Conservation (phyloP, 2,329 filamentous ascomycete genomes). For the Myotisia sp. region DNA sequence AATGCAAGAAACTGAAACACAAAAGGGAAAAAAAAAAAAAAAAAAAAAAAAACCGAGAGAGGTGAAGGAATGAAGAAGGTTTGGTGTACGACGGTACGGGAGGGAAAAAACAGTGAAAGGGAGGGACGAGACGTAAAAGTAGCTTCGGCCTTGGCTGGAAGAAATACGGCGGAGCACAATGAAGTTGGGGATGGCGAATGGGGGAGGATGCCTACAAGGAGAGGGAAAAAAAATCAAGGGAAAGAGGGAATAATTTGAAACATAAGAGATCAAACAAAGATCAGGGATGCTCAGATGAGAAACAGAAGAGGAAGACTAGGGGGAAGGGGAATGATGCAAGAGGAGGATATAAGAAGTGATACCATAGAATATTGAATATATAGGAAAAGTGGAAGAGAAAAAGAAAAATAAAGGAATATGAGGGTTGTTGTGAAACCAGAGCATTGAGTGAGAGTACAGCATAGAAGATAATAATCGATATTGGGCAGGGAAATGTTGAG, state of each 20-base stretch:
- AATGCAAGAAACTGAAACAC: slow-evolving; percentile 6
- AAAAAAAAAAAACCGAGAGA: slow-evolving; percentile 7
- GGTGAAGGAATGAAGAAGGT: slow-evolving; percentile 6
- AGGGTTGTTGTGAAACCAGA: no score
- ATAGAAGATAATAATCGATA: no score
- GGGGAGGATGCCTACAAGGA: slow-evolving; percentile 2
- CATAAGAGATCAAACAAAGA: slow-evolving; percentile 12
- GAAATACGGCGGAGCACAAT: background rate
- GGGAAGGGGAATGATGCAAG: no score
- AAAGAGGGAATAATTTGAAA: slow-evolving; percentile 5
- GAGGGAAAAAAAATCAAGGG: slow-evolving; percentile 10
- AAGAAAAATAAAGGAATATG: slow-evolving; percentile 10
- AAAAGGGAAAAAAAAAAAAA: slow-evolving; percentile 11
- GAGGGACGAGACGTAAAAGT: slow-evolving; percentile 8
- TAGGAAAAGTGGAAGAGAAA: slow-evolving; percentile 6
- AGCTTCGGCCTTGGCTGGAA: background rate
- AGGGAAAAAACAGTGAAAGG: slow-evolving; percentile 10
- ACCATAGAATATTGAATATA: slow-evolving; percentile 5
- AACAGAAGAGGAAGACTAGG: slow-evolving; percentile 11
- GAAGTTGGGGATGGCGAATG: background rate
- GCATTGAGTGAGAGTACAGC: no score
- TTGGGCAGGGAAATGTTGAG: no score
- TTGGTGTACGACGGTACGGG: slow-evolving; percentile 6
- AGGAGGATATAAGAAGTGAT: no score
- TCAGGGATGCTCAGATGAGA: slow-evolving; percentile 14